phyloP scores from a whole-genome alignment of 2,329 filamentous ascomycete genomes.

The Balansia obtecta region DNA sequence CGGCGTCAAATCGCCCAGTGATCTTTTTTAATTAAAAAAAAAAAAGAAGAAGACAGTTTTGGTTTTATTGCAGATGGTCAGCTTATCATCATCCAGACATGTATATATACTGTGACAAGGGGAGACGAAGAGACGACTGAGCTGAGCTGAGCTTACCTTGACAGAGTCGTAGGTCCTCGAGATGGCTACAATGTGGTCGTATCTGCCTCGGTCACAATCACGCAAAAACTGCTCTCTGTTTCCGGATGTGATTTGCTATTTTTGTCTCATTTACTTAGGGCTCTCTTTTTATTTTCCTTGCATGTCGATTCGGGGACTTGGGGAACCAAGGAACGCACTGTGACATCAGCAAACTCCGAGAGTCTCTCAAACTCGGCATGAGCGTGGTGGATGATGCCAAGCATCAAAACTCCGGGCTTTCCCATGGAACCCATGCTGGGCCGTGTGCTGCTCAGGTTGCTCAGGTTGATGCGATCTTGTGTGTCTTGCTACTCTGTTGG shows the following conservation, averaged over 20 bases:
- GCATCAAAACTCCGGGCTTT: conserved; percentile 10
- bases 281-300: too few species aligned
- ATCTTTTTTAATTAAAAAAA: too few species aligned
- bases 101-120: too few species aligned
- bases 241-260: conserved; percentile 9
- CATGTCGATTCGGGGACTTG: too few species aligned
- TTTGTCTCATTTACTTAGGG: too few species aligned
- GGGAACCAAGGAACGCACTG: conserved; percentile 1
- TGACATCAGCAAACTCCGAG: conserved; percentile 8
- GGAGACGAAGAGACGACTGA: neutral
- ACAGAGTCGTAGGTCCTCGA: conserved; percentile 40
- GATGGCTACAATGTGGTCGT: conserved; percentile 43
- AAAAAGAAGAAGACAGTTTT: too few species aligned
- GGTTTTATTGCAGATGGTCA: neutral
- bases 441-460: neutral
- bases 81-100: too few species aligned
- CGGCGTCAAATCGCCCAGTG: conserved; percentile 50
- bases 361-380: conserved; percentile 10
- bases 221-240: conserved; percentile 9
- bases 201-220: conserved; percentile 43
- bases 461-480: too few species aligned
- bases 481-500: too few species aligned
- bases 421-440: neutral
- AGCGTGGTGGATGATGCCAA: conserved; percentile 10
- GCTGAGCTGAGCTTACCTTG: neutral